These are phyloP conservation scores for Colletotrichum cereale DNA, from an alignment of 2,329 filamentous ascomycete species.

Conservation along the genomic window DNA sequence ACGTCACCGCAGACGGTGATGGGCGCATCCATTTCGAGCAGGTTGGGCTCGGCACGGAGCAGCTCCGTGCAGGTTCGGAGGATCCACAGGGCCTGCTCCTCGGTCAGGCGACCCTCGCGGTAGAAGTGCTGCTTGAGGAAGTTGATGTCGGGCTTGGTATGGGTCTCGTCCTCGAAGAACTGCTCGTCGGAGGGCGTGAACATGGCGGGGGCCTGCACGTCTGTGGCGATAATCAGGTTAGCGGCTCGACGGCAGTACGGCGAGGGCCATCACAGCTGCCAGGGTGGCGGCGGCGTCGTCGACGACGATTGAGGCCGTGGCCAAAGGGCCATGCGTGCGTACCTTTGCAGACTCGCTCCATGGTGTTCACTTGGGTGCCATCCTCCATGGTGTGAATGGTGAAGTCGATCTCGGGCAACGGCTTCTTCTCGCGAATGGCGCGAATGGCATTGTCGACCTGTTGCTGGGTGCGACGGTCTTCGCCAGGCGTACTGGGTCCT, in stretches of 20 bases:
- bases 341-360: constrained; percentile 99
- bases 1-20: constrained; percentile 99
- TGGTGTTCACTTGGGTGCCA: constrained; percentile 92
- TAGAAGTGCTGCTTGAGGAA: constrained; percentile 99
- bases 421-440: constrained; percentile 94
- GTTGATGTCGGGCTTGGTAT: constrained; percentile 88
- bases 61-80: constrained; percentile 89
- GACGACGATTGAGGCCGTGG: constrained; percentile 40
- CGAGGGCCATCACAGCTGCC: constrained; percentile 33
- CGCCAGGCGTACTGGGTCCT: constrained; percentile 50
- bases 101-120: constrained; percentile 93
- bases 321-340: constrained; percentile 48
- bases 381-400: constrained; percentile 99
- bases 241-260: constrained; percentile 38
- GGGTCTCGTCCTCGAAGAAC: constrained; percentile 90
- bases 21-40: constrained; percentile 98
- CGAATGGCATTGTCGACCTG: constrained; percentile 91
- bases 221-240: constrained; percentile 60
- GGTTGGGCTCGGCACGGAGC: constrained; percentile 89
- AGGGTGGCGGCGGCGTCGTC: constrained; percentile 43
- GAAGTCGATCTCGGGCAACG: constrained; percentile 97
- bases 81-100: constrained; percentile 98
- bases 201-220: constrained; percentile 97
- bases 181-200: constrained; percentile 92
- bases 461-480: constrained; percentile 63